Evolutionary conservation across 2,329 filamentous ascomycete genomes (phyloP).

Genomic region (Botrytis aclada): DNA sequence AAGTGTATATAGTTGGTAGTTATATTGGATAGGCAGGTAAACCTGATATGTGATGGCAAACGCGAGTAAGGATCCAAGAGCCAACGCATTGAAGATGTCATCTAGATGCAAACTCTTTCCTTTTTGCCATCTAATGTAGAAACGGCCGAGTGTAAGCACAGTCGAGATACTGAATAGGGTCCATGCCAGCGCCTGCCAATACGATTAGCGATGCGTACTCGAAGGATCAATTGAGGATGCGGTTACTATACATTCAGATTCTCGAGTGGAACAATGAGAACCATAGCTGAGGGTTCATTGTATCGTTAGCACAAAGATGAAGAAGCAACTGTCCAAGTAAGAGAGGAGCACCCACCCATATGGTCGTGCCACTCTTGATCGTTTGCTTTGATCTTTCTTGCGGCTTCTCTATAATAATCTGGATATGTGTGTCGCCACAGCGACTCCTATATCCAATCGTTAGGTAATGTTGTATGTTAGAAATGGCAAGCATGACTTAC

Average conservation of each 20-base stretch:
- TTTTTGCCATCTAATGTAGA: constrained; percentile 7
- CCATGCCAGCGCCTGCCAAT: constrained; percentile 14
- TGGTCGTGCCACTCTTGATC: constrained; percentile 15
- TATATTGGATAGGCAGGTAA: constrained; percentile 10
- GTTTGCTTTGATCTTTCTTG: not conserved
- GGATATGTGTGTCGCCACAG: constrained; percentile 16
- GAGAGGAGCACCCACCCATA: constrained; percentile 1
- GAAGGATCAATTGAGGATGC: not conserved
- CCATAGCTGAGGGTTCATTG: not conserved
- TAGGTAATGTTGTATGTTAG: not conserved
- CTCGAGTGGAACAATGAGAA: constrained; percentile 7
- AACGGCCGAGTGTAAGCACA: constrained; percentile 9
- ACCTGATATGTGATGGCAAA: constrained; percentile 11
- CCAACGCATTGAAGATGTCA: constrained; percentile 11
- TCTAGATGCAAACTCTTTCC: not conserved
- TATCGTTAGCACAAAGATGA: not conserved
- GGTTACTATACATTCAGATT: not conserved
- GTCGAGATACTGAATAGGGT: constrained; percentile 8
- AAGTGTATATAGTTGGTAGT: constrained; percentile 6
- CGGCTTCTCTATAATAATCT: constrained; percentile 11
- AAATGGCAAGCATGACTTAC: not conserved
- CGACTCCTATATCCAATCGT: not conserved
- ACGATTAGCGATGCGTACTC: not conserved
- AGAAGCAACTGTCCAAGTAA: not conserved
- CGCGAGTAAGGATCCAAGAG: constrained; percentile 3